Percentiles rank a stretch among this genome's conserved stretches.
phyloP scores from a whole-genome alignment of 805 yeast species.

The Yamadazyma sp. region DNA sequence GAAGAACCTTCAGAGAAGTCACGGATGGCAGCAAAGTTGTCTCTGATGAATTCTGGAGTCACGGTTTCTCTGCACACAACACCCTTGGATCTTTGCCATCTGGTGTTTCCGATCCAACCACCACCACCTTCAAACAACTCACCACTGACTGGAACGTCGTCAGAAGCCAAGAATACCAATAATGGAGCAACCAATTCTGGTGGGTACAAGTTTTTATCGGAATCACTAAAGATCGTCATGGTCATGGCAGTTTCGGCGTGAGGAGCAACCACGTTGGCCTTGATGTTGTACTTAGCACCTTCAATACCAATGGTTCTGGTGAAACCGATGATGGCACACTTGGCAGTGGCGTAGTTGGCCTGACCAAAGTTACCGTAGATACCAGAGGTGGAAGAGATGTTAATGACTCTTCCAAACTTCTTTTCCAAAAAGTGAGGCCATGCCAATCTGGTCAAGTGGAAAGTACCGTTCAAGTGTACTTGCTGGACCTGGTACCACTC shows the following conservation, averaged over 20 bases:
- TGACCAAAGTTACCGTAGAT: conserved; percentile 98
- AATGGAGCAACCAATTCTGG: conserved; percentile 91
- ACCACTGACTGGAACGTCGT: conserved; percentile 70
- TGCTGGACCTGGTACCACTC: conserved; percentile 82
- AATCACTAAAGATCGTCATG: conserved; percentile 73
- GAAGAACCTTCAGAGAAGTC: conserved; percentile 60
- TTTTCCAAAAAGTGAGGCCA: conserved; percentile 88
- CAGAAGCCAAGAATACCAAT: conserved; percentile 75
- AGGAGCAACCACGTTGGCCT: conserved; percentile 86
- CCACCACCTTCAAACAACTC: conserved; percentile 91
- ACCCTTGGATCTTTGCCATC: conserved; percentile 94
- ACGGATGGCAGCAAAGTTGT: conserved; percentile 62
- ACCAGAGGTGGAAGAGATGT: conserved; percentile 94
- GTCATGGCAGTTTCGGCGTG: conserved; percentile 99
- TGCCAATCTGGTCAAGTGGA: conserved; percentile 77
- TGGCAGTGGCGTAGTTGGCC: conserved; percentile 93
- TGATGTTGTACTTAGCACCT: conserved; percentile 76
- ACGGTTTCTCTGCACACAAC: conserved; percentile 58
- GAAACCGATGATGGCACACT: conserved; percentile 83
- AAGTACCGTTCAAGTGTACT: conserved; percentile 83
- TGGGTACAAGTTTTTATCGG: conserved; percentile 79
- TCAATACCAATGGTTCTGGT: conserved; percentile 86
- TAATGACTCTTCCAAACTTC: conserved; percentile 77
- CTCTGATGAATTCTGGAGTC: conserved; percentile 68
- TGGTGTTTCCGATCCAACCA: conserved; percentile 92